These are phyloP conservation scores for Cystobasidium onofrii DNA, from an alignment of 768 basidiomycete species.

Conservation along the genomic window DNA sequence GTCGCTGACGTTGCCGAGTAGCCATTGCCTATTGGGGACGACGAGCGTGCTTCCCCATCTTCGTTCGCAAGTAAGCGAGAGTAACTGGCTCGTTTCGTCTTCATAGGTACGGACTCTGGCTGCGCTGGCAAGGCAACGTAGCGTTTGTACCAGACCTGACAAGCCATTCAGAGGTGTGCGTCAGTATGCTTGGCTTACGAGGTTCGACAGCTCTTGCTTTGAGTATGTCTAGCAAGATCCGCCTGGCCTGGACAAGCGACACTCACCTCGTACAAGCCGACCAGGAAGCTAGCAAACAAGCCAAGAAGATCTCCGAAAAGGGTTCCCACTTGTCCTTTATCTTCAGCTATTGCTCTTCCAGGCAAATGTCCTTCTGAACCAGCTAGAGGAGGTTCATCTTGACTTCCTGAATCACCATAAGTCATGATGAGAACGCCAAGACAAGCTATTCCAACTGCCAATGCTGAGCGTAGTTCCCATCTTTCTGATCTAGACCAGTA, in stretches of 20 bases:
- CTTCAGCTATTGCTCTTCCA: slow-evolving; percentile 8
- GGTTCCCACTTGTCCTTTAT: slow-evolving; percentile 36
- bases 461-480: slow-evolving; percentile 61
- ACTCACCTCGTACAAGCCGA: slow-evolving; percentile 38
- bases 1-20: neutral
- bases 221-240: too few relatives aligned
- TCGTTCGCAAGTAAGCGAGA: slow-evolving; percentile 5
- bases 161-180: too few relatives aligned
- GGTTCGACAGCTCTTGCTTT: too few relatives aligned
- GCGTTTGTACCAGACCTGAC: slow-evolving; percentile 41
- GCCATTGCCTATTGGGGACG: slow-evolving; percentile 23
- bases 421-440: slow-evolving; percentile 70
- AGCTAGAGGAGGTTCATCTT: slow-evolving; percentile 13
- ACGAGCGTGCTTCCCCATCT: neutral
- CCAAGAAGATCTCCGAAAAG: slow-evolving; percentile 36
- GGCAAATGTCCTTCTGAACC: slow-evolving; percentile 43
- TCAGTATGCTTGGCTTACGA: too few relatives aligned
- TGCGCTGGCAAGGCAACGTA: slow-evolving; percentile 34
- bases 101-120: neutral
- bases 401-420: slow-evolving; percentile 52
- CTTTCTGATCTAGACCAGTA: slow-evolving; percentile 46
- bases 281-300: slow-evolving; percentile 32
- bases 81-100: slow-evolving; percentile 3
- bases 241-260: too few relatives aligned
- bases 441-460: slow-evolving; percentile 71